Percentiles rank a stretch among this genome's conserved stretches.
phyloP scores from a whole-genome alignment of 257 asterid genomes.

The Gentiana dahurica region DNA sequence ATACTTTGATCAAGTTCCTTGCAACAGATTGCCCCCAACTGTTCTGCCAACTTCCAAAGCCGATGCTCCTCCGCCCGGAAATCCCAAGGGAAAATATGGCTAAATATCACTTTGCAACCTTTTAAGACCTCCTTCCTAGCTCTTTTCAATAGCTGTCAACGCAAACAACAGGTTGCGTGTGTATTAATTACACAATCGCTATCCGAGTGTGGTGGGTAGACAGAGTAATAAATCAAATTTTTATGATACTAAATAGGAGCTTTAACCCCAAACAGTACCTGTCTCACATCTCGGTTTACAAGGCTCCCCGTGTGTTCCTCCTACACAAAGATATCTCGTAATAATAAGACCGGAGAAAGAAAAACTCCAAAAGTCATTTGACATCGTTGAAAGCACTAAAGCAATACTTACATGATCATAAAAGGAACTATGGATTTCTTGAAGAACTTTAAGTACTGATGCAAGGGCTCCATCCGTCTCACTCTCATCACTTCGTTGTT shows the following conservation, averaged over 20 bases:
- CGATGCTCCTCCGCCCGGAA: conserved; percentile 32
- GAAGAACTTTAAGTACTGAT: conserved; percentile 54
- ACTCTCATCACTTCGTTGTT: conserved; percentile 61
- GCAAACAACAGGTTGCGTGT: not conserved
- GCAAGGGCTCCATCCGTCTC: conserved; percentile 79
- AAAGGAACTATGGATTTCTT: conserved; percentile 45
- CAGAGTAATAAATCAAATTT: too few relatives aligned
- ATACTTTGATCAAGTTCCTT: conserved; percentile 34
- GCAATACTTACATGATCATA: conserved; percentile 37
- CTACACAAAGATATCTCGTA: conserved; percentile 11
- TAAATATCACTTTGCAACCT: conserved; percentile 55
- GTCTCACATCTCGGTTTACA: conserved; percentile 63
- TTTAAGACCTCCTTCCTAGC: conserved; percentile 44
- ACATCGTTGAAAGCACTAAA: too few relatives aligned
- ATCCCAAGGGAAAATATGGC: conserved; percentile 20
- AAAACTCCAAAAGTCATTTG: not conserved
- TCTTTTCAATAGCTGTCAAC: conserved; percentile 35
- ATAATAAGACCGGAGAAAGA: too few relatives aligned
- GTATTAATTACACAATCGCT: too few relatives aligned
- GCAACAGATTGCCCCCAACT: conserved; percentile 64
- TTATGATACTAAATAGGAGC: too few relatives aligned
- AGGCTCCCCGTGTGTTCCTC: conserved; percentile 39
- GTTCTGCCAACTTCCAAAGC: conserved; percentile 59
- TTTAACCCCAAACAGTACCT: conserved; percentile 28
- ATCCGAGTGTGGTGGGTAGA: too few relatives aligned